These are phyloP conservation scores for Populus pruinosa DNA, from an alignment of 345 rosid species.

Conservation along the genomic window DNA sequence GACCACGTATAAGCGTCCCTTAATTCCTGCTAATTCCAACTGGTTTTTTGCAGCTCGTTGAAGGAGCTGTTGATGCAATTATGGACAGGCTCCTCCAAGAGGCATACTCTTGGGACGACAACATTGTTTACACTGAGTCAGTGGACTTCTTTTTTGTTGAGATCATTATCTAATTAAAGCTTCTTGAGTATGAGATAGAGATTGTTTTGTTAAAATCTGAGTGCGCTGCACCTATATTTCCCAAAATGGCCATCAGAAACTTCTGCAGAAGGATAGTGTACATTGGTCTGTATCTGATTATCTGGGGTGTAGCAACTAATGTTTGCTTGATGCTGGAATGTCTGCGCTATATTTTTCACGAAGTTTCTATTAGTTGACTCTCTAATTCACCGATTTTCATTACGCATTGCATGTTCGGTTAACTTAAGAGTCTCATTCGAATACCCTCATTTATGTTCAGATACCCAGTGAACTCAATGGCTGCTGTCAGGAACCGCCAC, in stretches of 20 bases:
- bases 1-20: too few species aligned
- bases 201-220: too few species aligned
- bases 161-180: not conserved
- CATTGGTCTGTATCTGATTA: slow-evolving; percentile 92
- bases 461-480: too few species aligned
- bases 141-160: not conserved
- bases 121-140: slow-evolving; percentile 55
- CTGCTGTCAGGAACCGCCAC: too few species aligned
- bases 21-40: too few species aligned
- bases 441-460: too few species aligned
- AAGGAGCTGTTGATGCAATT: slow-evolving; percentile 40
- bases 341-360: slow-evolving; percentile 89
- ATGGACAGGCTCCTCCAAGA: slow-evolving; percentile 59
- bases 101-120: slow-evolving; percentile 59
- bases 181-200: not conserved
- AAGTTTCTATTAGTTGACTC: slow-evolving; percentile 33
- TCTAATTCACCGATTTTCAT: too few species aligned
- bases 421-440: too few species aligned
- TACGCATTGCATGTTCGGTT: too few species aligned
- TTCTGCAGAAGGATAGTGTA: slow-evolving; percentile 56
- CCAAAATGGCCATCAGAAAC: slow-evolving; percentile 31
- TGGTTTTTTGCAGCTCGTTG: slow-evolving; percentile 39
- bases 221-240: too few species aligned
- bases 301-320: slow-evolving; percentile 98
- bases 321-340: slow-evolving; percentile 96